phyloP scores from a whole-genome alignment of 768 basidiomycete genomes.

The Boletus barrowsii region DNA sequence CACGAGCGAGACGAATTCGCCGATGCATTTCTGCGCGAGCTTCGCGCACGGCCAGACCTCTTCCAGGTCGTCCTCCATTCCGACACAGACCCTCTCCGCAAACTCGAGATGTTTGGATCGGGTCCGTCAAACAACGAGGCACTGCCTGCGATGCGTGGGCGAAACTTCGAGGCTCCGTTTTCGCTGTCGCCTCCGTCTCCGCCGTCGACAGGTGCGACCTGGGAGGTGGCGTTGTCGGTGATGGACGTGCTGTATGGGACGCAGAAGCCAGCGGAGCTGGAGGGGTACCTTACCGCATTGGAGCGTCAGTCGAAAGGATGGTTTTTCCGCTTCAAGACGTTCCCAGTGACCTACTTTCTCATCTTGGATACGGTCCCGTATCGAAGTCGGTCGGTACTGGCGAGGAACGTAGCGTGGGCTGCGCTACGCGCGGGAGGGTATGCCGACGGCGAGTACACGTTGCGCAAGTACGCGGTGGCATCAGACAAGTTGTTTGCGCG shows the following conservation, averaged over 20 bases:
- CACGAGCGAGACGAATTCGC: conserved; percentile 27
- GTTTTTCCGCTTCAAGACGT: conserved; percentile 31
- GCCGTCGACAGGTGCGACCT: conserved; percentile 1
- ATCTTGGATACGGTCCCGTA: conserved; percentile 17
- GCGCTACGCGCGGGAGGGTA: conserved; percentile 30
- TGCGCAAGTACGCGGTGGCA: background rate
- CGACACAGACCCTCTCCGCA: conserved; percentile 13
- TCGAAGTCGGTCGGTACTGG: background rate
- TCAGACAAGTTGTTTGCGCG: too few species aligned
- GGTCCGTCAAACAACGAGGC: conserved; percentile 7
- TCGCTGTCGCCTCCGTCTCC: background rate
- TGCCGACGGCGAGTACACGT: conserved; percentile 21
- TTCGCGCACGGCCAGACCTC: conserved; percentile 30
- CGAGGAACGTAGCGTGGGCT: conserved; percentile 8
- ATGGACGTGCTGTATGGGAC: conserved; percentile 23
- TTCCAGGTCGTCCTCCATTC: conserved; percentile 31
- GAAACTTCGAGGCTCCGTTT: conserved; percentile 24
- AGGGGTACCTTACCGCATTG: conserved; percentile 10
- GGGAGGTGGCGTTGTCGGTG: conserved; percentile 14
- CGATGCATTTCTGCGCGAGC: conserved; percentile 26
- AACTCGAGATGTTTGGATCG: conserved; percentile 17
- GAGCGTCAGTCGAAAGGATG: background rate
- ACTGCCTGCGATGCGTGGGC: conserved; percentile 9
- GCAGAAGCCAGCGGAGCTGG: background rate
- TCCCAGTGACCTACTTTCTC: conserved; percentile 33